Conservation (phyloP, 345 rosid genomes). For the Pugionium dolabratum region DNA sequence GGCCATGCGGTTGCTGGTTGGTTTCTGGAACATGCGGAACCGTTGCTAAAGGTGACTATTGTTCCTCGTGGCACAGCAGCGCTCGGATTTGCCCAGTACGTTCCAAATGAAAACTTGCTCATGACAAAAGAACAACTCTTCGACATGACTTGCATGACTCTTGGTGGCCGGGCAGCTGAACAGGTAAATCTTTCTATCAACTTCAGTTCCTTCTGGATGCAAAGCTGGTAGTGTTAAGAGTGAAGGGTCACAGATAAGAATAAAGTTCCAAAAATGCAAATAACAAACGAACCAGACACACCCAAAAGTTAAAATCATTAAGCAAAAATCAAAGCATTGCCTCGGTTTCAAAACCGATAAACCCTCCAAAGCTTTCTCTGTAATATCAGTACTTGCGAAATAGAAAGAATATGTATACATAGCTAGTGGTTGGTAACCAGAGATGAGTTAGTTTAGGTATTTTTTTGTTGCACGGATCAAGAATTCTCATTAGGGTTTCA, state of each 20-base stretch:
- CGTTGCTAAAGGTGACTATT: conserved; percentile 87
- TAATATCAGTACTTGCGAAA: not conserved
- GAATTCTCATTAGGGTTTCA: conserved; percentile 6
- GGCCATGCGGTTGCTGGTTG: conserved; percentile 97
- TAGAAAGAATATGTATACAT: not conserved
- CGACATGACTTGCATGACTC: conserved; percentile 97
- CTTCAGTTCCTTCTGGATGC: conserved; percentile 2
- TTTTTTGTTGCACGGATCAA: not conserved
- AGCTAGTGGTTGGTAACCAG: conserved; percentile 1
- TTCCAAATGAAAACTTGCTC: conserved; percentile 92
- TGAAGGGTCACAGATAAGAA: conserved; percentile 4
- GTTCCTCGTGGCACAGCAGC: conserved; percentile 99
- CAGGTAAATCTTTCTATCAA: conserved; percentile 53
- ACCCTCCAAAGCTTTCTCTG: not conserved
- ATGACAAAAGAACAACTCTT: conserved; percentile 96
- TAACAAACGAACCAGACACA: not conserved
- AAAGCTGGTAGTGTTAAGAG: conserved; percentile 14
- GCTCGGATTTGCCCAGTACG: conserved; percentile 95
- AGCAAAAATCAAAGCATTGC: not conserved
- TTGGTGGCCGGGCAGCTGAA: conserved; percentile 96
- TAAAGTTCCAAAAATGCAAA: not conserved
- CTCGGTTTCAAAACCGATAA: not conserved
- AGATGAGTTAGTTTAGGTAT: not conserved
- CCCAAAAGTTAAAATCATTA: no score
- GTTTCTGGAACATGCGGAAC: conserved; percentile 96